Percentiles rank a stretch among this genome's conserved stretches.
Conservation (phyloP, 108 stramenopile species). For the Cyclostephanos invisitatus region DNA sequence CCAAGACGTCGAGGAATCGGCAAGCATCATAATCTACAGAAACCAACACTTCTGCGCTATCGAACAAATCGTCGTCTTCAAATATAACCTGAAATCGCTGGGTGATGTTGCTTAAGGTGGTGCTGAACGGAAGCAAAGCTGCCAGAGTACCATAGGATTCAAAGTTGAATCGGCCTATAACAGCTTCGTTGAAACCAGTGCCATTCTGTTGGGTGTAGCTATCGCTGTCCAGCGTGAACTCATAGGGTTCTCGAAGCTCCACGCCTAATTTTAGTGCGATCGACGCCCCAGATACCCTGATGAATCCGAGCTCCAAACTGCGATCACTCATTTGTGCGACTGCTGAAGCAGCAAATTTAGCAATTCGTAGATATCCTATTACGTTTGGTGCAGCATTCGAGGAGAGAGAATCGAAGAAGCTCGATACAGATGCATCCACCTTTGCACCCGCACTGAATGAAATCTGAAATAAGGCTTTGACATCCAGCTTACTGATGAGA, state of each 20-base stretch:
- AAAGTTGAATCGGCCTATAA: constrained; percentile 1
- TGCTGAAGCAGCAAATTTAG: constrained; percentile 8
- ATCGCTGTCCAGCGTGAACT: background rate
- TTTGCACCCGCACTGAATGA: constrained; percentile 20
- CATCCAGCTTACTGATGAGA: background rate
- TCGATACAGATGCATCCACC: background rate
- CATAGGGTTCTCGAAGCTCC: constrained; percentile 10
- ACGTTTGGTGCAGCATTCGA: background rate
- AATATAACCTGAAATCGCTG: constrained; percentile 13
- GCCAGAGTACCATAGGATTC: constrained; percentile 12
- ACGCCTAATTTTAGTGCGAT: constrained; percentile 4
- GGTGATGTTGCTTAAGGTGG: constrained; percentile 2
- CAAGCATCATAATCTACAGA: constrained; percentile 27
- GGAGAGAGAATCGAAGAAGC: constrained; percentile 3
- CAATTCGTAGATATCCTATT: constrained; percentile 4
- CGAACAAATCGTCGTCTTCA: constrained; percentile 27
- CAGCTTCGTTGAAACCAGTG: background rate
- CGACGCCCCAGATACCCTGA: background rate
- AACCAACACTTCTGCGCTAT: constrained; percentile 4
- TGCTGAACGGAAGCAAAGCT: constrained; percentile 13
- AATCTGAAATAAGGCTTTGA: constrained; percentile 17
- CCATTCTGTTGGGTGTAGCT: background rate
- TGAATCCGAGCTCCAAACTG: background rate
- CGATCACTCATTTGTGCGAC: constrained; percentile 2
- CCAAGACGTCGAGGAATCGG: constrained; percentile 8